Percentiles rank a stretch among this genome's conserved stretches.
phyloP scores from a whole-genome alignment of 2,329 filamentous ascomycete genomes.

The Monilinia fructicola region DNA sequence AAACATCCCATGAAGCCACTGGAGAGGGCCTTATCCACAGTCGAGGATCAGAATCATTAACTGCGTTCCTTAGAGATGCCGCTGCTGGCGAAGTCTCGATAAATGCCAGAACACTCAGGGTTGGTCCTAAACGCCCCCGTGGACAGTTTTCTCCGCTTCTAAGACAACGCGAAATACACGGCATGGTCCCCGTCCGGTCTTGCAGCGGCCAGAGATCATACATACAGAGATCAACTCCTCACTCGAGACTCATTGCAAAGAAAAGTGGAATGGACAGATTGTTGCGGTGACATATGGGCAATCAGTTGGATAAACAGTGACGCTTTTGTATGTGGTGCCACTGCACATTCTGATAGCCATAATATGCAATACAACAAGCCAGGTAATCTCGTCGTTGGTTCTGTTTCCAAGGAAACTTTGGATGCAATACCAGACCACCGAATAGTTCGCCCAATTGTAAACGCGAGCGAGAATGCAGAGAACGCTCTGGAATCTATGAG shows the following conservation, averaged over 20 bases:
- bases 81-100: conserved; percentile 19
- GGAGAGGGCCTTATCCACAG: conserved; percentile 56
- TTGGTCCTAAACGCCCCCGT: conserved; percentile 7
- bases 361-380: conserved; percentile 68
- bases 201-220: conserved; percentile 30
- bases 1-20: conserved; percentile 34
- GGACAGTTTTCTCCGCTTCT: conserved; percentile 27
- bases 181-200: conserved; percentile 28
- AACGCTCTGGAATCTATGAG: conserved; percentile 58
- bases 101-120: conserved; percentile 14
- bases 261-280: conserved; percentile 57
- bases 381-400: conserved; percentile 60
- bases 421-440: conserved; percentile 57
- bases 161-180: conserved; percentile 35
- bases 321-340: conserved; percentile 60
- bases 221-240: conserved; percentile 28
- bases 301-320: conserved; percentile 56
- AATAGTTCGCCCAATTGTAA: conserved; percentile 53
- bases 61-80: conserved; percentile 30
- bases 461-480: conserved; percentile 46
- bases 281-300: conserved; percentile 60
- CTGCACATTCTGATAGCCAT: conserved; percentile 60
- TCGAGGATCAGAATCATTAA: conserved; percentile 45
- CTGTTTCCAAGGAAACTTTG: conserved; percentile 47
- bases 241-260: conserved; percentile 53